These are phyloP conservation scores for Allium cepa DNA, from an alignment of 106 monocot species.

Conservation along the genomic window DNA sequence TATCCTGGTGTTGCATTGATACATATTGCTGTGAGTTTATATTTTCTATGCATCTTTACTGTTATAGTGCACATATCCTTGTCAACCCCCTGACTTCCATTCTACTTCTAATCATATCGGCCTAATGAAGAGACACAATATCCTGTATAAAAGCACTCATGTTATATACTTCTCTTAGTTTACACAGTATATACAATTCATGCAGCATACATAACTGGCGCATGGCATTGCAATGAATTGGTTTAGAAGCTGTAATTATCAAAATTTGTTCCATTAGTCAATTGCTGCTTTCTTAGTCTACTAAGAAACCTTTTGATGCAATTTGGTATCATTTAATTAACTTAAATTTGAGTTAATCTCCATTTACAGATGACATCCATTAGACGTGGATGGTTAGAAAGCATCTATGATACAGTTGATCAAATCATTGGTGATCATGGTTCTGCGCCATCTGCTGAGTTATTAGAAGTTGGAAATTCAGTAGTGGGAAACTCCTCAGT, in stretches of 20 bases:
- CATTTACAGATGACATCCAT: conserved; percentile 51
- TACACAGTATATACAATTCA: too few relatives aligned
- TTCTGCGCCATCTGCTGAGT: conserved; percentile 26
- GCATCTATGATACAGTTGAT: conserved; percentile 39
- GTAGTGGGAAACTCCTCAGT: conserved; percentile 14
- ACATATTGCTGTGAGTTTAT: conserved; percentile 79
- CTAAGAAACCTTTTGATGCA: background rate
- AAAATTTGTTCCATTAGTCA: background rate
- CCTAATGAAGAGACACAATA: too few relatives aligned
- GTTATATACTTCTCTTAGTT: too few relatives aligned
- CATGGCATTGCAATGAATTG: too few relatives aligned
- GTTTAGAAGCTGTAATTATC: too few relatives aligned
- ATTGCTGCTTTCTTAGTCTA: background rate
- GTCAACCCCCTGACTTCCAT: too few relatives aligned
- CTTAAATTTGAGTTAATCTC: too few relatives aligned
- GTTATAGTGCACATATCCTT: too few relatives aligned
- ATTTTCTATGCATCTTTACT: background rate
- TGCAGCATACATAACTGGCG: too few relatives aligned
- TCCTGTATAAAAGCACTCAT: too few relatives aligned
- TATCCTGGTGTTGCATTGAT: conserved; percentile 68
- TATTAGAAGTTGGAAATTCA: conserved; percentile 26
- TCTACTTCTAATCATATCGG: too few relatives aligned
- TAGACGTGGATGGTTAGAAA: conserved; percentile 47
- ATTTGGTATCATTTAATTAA: too few relatives aligned
- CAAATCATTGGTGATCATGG: conserved; percentile 17